phyloP scores from a whole-genome alignment of 1,284 basidiomycete genomes.

The Ceratobasidium sp. region DNA sequence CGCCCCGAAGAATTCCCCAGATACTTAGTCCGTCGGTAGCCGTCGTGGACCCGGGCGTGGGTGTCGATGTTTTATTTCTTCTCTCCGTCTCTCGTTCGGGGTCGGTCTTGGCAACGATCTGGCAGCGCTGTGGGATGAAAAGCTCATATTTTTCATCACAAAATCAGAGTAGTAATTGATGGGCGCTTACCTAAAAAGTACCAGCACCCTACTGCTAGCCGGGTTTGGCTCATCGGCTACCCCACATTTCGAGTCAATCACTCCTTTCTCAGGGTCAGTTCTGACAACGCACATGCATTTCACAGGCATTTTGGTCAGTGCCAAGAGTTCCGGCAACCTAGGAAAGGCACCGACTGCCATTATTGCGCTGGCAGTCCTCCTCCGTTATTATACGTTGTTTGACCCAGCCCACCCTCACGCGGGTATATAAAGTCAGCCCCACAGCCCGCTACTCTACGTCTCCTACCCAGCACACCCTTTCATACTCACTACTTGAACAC shows the following conservation, averaged over 20 bases:
- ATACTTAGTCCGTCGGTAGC: too few relatives aligned
- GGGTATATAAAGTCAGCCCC: not conserved
- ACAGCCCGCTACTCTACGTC: not conserved
- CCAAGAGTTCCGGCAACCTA: not conserved
- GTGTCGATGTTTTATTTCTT: too few relatives aligned
- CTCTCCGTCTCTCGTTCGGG: not conserved
- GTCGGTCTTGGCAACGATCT: not conserved
- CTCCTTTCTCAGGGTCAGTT: slow-evolving; percentile 3
- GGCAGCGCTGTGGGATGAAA: too few relatives aligned
- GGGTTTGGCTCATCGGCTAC: too few relatives aligned
- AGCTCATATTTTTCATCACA: not conserved
- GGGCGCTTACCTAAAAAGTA: too few relatives aligned
- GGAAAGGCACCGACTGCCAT: not conserved
- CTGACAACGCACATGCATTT: not conserved
- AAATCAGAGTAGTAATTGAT: not conserved
- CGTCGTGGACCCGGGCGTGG: too few relatives aligned
- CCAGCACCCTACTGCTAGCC: too few relatives aligned
- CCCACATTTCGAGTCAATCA: not conserved
- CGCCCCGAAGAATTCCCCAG: too few relatives aligned
- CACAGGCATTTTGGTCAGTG: not conserved
- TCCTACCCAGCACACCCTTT: not conserved
- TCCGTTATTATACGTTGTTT: not conserved
- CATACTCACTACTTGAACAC: not conserved
- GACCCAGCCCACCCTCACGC: not conserved
- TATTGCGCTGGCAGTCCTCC: too few relatives aligned